Evolutionary conservation across 306 rosid genomes (phyloP).

Genomic region (Fragaria ananassa): DNA sequence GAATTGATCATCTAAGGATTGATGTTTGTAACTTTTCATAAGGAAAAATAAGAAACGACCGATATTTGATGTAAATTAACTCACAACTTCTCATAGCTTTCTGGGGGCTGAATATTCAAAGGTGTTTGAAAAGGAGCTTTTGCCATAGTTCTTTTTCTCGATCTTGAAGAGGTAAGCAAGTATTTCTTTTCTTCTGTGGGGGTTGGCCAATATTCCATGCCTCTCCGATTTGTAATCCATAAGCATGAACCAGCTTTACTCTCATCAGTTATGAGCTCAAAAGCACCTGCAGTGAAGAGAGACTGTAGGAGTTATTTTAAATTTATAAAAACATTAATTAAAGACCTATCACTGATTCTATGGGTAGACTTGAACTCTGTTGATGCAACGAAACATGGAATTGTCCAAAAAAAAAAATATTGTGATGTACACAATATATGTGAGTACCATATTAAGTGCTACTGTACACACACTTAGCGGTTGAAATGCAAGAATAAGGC

Average conservation of each 20-base stretch:
- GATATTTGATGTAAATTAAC: conserved; percentile 28
- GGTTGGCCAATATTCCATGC: conserved; percentile 92
- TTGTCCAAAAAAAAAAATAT: not conserved
- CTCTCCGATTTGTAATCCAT: conserved; percentile 91
- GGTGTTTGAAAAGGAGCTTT: conserved; percentile 44
- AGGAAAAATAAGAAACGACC: not conserved
- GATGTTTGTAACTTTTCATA: not conserved
- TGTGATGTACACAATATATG: not conserved
- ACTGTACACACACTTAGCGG: not conserved
- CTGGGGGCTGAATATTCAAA: conserved; percentile 49
- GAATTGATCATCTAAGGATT: not conserved
- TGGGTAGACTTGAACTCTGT: not conserved
- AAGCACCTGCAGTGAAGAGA: conserved; percentile 59
- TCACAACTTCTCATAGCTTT: conserved; percentile 79
- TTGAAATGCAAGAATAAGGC: conserved; percentile 13
- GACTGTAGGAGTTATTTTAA: not conserved
- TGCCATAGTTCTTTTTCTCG: conserved; percentile 23
- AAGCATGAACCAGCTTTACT: conserved; percentile 89
- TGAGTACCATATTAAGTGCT: conserved; percentile 3
- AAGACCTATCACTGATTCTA: conserved; percentile 5
- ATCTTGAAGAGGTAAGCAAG: conserved; percentile 27
- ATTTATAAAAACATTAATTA: not conserved
- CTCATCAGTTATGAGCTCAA: conserved; percentile 81
- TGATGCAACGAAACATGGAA: not conserved
- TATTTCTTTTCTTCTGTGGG: conserved; percentile 71